Evolutionary conservation across 768 basidiomycete genomes (phyloP), one percentile per base, ranked within the genome.

Genomic region (Tulasnella sp.): DNA sequence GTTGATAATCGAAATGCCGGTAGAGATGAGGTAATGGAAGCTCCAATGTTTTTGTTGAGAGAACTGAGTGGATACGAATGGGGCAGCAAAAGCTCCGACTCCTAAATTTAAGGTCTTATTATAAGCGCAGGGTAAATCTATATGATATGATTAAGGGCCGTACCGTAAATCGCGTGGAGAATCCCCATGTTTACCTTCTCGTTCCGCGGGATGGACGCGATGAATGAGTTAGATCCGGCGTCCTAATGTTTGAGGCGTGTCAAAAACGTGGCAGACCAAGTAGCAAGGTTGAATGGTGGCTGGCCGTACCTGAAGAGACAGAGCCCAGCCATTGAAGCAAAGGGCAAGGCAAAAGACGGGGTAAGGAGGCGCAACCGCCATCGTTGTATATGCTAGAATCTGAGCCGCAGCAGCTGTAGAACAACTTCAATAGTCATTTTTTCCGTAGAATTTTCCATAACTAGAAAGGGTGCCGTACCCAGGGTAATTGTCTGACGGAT

Each of bases 21-120:
- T 85, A 0, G 93, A 94, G 0, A 86, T 86, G 12, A 95, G 87
- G 82, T 91, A 96, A 83, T 95, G 92, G 84, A 93, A 92, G 0
- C 91, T 93, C 95, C 94, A 96, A 44, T 86, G 88, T 0, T 81
- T 84, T 34, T 89, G 82, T 78, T 90, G 89, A 0, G 93, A 87
- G 81, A 97, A 96, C 79, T 95, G 93, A 0, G 96, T 97, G 0
- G 95, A 89, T 0, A 92, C 90, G 24, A 97, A 88, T 3, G 96
- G 95, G 0, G 94, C 83, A 52, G 83, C 80, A 44, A 86, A 83
- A 0, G 86, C 87, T 16, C 87, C 87, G 24, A 84, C 74, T 36
- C 44, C 44, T 40, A 40, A 4, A 40, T 40, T 40, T 10, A 40
- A 40, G 10, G 3, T 40, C 39, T 40, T 40, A 40, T 3, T 10